These are phyloP conservation scores for Elasticomyces elasticus DNA, from an alignment of 495 filamentous ascomycete genomes.

Conservation along the genomic window DNA sequence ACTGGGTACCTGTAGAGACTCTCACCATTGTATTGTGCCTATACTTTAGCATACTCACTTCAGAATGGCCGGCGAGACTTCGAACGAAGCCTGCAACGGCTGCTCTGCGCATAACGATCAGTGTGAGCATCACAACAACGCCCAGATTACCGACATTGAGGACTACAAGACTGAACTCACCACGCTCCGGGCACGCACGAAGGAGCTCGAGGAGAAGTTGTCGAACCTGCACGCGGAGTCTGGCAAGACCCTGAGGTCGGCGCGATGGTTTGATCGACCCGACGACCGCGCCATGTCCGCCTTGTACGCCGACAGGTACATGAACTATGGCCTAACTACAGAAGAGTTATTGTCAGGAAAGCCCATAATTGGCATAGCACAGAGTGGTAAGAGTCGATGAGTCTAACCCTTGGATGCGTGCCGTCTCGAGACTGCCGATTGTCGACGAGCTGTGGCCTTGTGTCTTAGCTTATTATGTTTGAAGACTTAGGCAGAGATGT, in stretches of 20 bases:
- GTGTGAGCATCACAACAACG: constrained; percentile 10
- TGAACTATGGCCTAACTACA: constrained; percentile 45
- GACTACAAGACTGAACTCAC: constrained; percentile 35
- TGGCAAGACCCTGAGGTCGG: constrained; percentile 36
- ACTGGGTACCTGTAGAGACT: too few species aligned
- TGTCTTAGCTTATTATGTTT: too few species aligned
- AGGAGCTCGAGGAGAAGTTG: constrained; percentile 32
- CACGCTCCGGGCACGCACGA: constrained; percentile 29
- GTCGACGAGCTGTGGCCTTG: too few species aligned
- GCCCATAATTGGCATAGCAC: constrained; percentile 49
- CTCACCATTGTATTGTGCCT: too few species aligned
- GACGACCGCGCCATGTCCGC: constrained; percentile 43
- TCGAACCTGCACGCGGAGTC: constrained; percentile 14
- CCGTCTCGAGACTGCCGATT: too few species aligned
- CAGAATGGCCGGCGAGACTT: not conserved
- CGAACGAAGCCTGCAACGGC: not conserved
- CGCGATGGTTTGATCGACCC: constrained; percentile 40
- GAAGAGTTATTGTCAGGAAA: constrained; percentile 46
- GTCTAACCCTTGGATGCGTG: too few species aligned
- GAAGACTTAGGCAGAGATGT: too few species aligned
- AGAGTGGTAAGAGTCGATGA: too few species aligned
- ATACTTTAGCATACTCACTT: too few species aligned
- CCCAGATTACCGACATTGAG: constrained; percentile 27
- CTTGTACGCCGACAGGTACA: constrained; percentile 46
- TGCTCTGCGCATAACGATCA: constrained; percentile 10